Conservation (phyloP, 441 rosid species). For the Pelargonium australe region DNA sequence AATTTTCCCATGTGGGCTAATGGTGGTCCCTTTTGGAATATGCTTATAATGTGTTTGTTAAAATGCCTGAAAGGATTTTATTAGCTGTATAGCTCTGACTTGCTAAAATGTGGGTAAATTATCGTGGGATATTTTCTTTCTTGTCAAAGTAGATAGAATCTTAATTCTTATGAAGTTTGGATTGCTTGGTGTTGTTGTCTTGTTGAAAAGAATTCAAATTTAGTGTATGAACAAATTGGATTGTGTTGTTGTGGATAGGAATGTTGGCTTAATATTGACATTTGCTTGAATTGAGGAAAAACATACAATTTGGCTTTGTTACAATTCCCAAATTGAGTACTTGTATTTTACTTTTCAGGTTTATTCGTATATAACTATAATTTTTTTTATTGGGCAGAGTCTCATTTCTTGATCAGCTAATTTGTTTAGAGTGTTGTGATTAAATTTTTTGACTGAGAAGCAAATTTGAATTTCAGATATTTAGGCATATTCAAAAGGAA, state of each 20-base stretch:
- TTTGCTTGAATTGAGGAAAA: background rate
- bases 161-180: background rate
- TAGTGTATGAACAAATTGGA: background rate
- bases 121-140: background rate
- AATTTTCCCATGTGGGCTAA: constrained; percentile 7
- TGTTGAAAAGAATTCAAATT: background rate
- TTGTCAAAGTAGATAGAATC: background rate
- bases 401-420: no score
- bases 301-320: background rate
- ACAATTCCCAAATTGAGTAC: background rate
- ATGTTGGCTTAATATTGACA: background rate
- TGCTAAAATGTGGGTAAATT: background rate
- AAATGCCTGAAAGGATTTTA: constrained; percentile 33
- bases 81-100: background rate
- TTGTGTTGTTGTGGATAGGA: background rate
- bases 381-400: no score
- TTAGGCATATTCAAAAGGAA: constrained; percentile 64
- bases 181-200: background rate
- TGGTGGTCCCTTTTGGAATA: background rate
- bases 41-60: constrained; percentile 37
- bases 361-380: no score
- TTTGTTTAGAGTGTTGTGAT: no score
- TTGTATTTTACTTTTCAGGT: no score
- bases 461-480: constrained; percentile 49
- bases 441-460: constrained; percentile 3